These are phyloP conservation scores for Rubroshorea leprosula DNA, from an alignment of 345 rosid species.

Conservation along the genomic window DNA sequence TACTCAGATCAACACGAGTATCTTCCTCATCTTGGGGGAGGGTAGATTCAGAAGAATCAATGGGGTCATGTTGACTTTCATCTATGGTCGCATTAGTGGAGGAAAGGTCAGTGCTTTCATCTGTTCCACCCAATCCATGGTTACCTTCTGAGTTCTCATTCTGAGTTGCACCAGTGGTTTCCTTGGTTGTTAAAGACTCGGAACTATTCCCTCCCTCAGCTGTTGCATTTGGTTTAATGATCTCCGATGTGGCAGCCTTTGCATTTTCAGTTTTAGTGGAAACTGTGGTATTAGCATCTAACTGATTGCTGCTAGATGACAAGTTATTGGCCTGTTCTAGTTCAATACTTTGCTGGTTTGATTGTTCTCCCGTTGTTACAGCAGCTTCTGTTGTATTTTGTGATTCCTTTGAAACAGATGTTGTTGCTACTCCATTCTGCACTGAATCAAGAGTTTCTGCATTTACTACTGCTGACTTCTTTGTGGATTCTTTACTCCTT, in stretches of 20 bases:
- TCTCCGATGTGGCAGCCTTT: constrained; percentile 17
- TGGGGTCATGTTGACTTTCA: constrained; percentile 22
- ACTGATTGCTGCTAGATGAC: constrained; percentile 13
- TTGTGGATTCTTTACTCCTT: constrained; percentile 26
- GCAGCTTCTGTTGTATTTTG: constrained; percentile 28
- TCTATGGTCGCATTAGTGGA: constrained; percentile 22
- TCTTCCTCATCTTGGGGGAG: constrained; percentile 41
- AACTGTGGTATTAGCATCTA: constrained; percentile 23
- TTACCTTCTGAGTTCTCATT: constrained; percentile 15
- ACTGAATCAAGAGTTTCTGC: constrained; percentile 23
- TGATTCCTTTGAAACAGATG: constrained; percentile 8
- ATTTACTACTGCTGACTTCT: constrained; percentile 20
- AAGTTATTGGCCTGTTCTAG: constrained; percentile 22
- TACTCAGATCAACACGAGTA: constrained; percentile 39
- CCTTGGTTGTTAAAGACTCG: constrained; percentile 24
- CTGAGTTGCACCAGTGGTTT: constrained; percentile 20
- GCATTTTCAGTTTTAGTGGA: constrained; percentile 22
- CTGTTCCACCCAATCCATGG: constrained; percentile 25
- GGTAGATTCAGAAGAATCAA: constrained; percentile 32
- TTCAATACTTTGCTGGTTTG: constrained; percentile 19
- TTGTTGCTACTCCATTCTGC: constrained; percentile 31
- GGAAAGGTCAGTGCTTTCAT: constrained; percentile 26
- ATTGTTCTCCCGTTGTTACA: constrained; percentile 23
- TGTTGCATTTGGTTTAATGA: constrained; percentile 25
- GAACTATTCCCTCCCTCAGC: constrained; percentile 30